Evolutionary conservation across 345 rosid species (phyloP).

Genomic region (Melastoma malabathricum): DNA sequence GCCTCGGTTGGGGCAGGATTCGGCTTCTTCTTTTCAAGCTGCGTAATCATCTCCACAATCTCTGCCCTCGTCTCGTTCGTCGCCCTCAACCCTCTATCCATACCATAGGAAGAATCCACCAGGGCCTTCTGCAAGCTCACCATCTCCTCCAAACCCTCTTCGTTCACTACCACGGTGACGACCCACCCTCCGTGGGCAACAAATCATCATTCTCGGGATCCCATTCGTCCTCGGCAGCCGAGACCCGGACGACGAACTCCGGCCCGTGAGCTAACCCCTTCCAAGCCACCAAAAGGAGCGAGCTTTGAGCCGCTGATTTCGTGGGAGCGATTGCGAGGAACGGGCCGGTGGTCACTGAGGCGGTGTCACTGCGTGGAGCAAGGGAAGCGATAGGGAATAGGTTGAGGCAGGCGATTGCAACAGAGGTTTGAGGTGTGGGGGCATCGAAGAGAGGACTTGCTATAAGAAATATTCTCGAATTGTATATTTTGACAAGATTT

Average conservation of each 20-base stretch:
- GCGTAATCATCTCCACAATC: slow-evolving; percentile 75
- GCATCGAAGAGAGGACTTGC: too few species aligned
- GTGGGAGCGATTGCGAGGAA: not conserved
- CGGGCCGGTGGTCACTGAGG: not conserved
- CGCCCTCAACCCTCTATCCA: slow-evolving; percentile 57
- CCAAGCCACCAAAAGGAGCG: not conserved
- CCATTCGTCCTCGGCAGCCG: slow-evolving; percentile 9
- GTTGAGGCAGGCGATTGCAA: slow-evolving; percentile 6
- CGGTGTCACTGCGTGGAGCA: not conserved
- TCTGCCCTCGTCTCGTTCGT: slow-evolving; percentile 81
- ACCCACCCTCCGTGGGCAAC: slow-evolving; percentile 10
- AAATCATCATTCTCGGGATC: slow-evolving; percentile 8
- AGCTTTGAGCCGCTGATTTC: not conserved
- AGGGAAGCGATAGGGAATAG: slow-evolving; percentile 2
- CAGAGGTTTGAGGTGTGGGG: too few species aligned
- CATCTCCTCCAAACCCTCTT: slow-evolving; percentile 14
- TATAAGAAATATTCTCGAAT: too few species aligned
- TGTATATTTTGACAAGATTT: too few species aligned
- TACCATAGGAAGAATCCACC: slow-evolving; percentile 68
- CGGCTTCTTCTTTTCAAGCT: slow-evolving; percentile 80
- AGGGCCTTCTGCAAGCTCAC: slow-evolving; percentile 46
- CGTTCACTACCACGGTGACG: slow-evolving; percentile 8
- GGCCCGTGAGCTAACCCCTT: too few species aligned
- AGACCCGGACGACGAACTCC: slow-evolving; percentile 5
- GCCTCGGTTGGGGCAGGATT: slow-evolving; percentile 79